Percentiles rank a stretch among this genome's conserved stretches.
These are phyloP conservation scores for Larix kaempferi DNA, from an alignment of 75 land plant genomes.

Conservation along the genomic window DNA sequence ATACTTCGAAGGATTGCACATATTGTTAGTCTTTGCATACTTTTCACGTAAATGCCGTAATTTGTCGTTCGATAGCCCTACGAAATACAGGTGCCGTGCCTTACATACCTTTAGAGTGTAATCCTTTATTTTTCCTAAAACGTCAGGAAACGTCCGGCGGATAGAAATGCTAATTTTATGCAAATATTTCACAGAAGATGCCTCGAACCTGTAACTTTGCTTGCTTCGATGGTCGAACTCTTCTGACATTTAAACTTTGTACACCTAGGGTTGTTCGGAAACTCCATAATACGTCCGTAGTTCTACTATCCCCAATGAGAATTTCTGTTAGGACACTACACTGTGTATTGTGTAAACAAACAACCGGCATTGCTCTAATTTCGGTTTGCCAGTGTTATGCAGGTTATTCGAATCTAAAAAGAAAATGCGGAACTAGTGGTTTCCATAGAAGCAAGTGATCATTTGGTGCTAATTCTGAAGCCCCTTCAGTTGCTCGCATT, in stretches of 20 bases:
- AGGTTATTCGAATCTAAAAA: no score
- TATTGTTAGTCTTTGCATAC: background rate
- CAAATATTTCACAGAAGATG: background rate
- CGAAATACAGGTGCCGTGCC: background rate
- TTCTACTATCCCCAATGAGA: background rate
- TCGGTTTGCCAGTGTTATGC: no score
- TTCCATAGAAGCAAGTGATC: no score
- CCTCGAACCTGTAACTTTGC: background rate
- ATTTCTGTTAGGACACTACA: background rate
- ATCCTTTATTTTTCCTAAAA: background rate
- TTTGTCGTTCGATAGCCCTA: background rate
- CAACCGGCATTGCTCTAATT: no score
- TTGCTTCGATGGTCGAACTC: background rate
- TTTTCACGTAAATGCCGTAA: slow-evolving; percentile 1
- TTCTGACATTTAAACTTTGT: background rate
- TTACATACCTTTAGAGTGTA: background rate
- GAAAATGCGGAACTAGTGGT: no score
- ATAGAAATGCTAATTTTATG: background rate
- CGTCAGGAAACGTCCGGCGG: background rate
- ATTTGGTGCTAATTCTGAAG: no score
- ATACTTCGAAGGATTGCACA: background rate
- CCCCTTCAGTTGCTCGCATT: background rate
- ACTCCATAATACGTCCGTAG: background rate
- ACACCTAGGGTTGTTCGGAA: no score
- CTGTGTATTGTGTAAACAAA: background rate